Evolutionary conservation across 2,329 filamentous ascomycete species (phyloP).

Genomic region (Neonectria faginata): DNA sequence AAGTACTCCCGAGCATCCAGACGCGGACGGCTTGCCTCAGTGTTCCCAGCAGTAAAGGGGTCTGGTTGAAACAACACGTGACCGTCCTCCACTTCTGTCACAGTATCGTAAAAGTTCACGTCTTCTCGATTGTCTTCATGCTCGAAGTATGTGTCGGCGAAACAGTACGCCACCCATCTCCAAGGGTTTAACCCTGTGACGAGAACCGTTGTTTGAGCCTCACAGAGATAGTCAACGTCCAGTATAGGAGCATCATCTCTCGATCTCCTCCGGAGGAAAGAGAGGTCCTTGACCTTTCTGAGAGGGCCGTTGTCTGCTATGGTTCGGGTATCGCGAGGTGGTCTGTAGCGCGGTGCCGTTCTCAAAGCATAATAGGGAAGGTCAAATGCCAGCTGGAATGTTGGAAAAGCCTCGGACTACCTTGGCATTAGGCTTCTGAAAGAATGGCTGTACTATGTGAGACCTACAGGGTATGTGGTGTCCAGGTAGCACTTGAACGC

Average conservation of each 20-base stretch:
- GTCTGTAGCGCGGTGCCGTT: not conserved
- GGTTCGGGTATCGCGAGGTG: not conserved
- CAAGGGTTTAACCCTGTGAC: rapidly evolving
- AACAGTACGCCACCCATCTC: conserved; percentile 20
- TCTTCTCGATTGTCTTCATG: not conserved
- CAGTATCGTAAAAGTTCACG: no score
- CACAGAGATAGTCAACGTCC: conserved; percentile 5
- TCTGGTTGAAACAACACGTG: not conserved
- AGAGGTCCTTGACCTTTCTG: not conserved
- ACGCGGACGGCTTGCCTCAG: not conserved
- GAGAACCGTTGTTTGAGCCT: conserved; percentile 26
- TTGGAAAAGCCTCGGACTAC: no score
- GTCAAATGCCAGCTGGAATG: conserved; percentile 9
- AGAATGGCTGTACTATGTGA: no score
- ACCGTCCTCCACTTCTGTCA: no score
- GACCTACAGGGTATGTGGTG: no score
- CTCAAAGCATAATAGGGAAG: conserved; percentile 8
- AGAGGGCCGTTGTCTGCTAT: not conserved
- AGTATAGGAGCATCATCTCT: no score
- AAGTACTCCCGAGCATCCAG: conserved; percentile 11
- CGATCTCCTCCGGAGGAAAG: not conserved
- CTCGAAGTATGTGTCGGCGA: conserved; percentile 25
- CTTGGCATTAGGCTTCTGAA: no score
- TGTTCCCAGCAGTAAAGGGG: not conserved
- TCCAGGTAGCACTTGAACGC: not conserved